Percentiles rank a stretch among this genome's conserved stretches.
Evolutionary conservation across 164 flowering plant genomes (phyloP).

Genomic region (Tinospora cordifolia): DNA sequence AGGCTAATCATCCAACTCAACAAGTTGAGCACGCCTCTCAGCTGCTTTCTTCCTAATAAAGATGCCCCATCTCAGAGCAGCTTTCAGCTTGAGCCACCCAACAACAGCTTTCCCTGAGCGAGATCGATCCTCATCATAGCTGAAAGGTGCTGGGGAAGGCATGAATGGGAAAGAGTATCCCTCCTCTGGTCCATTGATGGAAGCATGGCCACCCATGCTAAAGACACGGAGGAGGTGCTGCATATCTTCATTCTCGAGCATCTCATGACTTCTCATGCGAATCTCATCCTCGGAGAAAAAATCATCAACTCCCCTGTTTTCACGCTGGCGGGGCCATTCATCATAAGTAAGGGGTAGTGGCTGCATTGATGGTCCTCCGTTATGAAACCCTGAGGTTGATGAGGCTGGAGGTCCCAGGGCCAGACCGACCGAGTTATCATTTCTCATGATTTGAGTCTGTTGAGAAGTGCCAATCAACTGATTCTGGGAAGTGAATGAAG

Average conservation of each 20-base stretch:
- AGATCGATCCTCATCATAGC: conserved; percentile 45
- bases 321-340: conserved; percentile 19
- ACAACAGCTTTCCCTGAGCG: conserved; percentile 92
- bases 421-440: conserved; percentile 26
- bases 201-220: conserved; percentile 50
- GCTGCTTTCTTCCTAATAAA: conserved; percentile 89
- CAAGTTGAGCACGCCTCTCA: conserved; percentile 82
- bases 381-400: conserved; percentile 35
- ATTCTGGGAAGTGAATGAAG: conserved; percentile 36
- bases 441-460: conserved; percentile 35
- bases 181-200: conserved; percentile 37
- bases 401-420: conserved; percentile 57
- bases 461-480: conserved; percentile 33
- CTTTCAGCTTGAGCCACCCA: conserved; percentile 96
- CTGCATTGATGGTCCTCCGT: conserved; percentile 25
- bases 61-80: conserved; percentile 95
- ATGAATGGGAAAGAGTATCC: conserved; percentile 33
- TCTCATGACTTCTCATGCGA: conserved; percentile 83
- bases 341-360: conserved; percentile 27
- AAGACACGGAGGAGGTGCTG: conserved; percentile 77
- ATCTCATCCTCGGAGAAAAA: conserved; percentile 79
- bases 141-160: conserved; percentile 35
- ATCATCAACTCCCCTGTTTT: conserved; percentile 46
- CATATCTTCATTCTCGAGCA: conserved; percentile 96
- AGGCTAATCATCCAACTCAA: conserved; percentile 71